Percentiles rank a stretch among this genome's conserved stretches.
These are phyloP conservation scores for Irpex sp. DNA, from an alignment of 1,284 basidiomycete species.

Conservation along the genomic window DNA sequence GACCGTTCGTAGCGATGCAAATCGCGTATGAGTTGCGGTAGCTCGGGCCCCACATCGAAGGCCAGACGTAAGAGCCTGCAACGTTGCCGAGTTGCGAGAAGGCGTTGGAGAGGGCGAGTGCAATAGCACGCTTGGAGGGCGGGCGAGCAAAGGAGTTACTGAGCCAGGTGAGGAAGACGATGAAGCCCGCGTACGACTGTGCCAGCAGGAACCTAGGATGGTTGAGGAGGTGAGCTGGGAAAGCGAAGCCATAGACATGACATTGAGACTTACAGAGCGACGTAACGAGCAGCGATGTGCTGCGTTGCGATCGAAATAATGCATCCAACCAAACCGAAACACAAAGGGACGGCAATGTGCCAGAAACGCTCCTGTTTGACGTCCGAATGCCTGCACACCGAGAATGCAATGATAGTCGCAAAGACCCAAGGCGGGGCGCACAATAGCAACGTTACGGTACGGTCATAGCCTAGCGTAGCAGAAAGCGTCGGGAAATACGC, in stretches of 20 bases:
- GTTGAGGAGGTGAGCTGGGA: neutral
- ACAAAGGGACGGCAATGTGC: conserved; percentile 54
- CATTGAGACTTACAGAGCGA: conserved; percentile 55
- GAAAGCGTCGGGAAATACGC: conserved; percentile 69
- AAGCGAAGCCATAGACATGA: neutral
- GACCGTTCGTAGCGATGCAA: conserved; percentile 45
- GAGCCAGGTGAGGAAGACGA: conserved; percentile 70
- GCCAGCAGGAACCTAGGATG: conserved; percentile 67
- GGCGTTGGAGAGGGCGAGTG: conserved; percentile 70
- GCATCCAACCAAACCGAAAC: conserved; percentile 68
- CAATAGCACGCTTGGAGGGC: conserved; percentile 72
- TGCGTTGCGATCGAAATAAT: conserved; percentile 69
- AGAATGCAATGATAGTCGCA: conserved; percentile 51
- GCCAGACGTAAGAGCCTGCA: conserved; percentile 62
- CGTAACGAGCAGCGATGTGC: conserved; percentile 64
- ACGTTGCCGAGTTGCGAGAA: conserved; percentile 74
- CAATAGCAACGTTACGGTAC: conserved; percentile 64
- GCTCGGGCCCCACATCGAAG: conserved; percentile 35
- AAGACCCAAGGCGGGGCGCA: conserved; percentile 79
- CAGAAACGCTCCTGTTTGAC: conserved; percentile 58
- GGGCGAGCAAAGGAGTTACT: conserved; percentile 66
- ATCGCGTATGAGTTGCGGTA: conserved; percentile 44
- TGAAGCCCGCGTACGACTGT: conserved; percentile 68
- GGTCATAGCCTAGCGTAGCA: conserved; percentile 65
- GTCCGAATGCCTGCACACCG: conserved; percentile 69